Percentiles rank a stretch among this genome's conserved stretches.
These are phyloP conservation scores for Pleurotus eryngii DNA, from an alignment of 768 basidiomycete species.

Conservation along the genomic window DNA sequence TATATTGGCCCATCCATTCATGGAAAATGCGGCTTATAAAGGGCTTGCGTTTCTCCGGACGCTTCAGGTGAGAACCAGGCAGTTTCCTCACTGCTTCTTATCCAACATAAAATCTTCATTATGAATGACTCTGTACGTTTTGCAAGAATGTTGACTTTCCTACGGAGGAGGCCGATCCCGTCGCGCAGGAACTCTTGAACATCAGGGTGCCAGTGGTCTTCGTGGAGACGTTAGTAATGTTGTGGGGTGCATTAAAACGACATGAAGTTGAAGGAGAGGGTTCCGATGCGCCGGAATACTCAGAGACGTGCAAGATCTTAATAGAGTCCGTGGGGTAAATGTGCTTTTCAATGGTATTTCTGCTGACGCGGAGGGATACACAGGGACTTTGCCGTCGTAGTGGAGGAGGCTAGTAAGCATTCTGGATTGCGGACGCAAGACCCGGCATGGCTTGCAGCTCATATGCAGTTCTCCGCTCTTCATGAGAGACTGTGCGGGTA, in stretches of 20 bases:
- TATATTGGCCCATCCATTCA: not conserved
- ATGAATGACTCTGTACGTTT: not conserved
- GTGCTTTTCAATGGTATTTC: not conserved
- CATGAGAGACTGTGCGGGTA: not conserved
- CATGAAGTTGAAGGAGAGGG: not conserved
- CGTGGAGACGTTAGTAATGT: not conserved
- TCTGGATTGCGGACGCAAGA: not conserved
- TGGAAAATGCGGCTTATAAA: not conserved
- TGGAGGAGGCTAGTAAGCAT: not conserved
- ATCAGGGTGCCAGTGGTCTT: not conserved
- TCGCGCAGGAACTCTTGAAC: not conserved
- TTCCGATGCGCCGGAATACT: not conserved
- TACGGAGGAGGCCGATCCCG: not conserved
- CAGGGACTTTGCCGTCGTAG: not conserved
- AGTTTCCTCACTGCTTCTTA: too few relatives aligned
- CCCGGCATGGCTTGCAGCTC: not conserved
- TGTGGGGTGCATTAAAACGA: not conserved
- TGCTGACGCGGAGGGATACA: not conserved
- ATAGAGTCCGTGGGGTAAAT: not conserved
- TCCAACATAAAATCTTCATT: too few relatives aligned
- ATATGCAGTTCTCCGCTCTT: not conserved
- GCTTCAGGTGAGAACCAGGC: not conserved
- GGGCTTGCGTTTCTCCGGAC: not conserved
- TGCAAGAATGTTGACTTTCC: not conserved
- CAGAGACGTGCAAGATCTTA: not conserved